Base-by-base conservation (phyloP, 768 basidiomycete genomes). In the Rhodotorula toruloides region DNA sequence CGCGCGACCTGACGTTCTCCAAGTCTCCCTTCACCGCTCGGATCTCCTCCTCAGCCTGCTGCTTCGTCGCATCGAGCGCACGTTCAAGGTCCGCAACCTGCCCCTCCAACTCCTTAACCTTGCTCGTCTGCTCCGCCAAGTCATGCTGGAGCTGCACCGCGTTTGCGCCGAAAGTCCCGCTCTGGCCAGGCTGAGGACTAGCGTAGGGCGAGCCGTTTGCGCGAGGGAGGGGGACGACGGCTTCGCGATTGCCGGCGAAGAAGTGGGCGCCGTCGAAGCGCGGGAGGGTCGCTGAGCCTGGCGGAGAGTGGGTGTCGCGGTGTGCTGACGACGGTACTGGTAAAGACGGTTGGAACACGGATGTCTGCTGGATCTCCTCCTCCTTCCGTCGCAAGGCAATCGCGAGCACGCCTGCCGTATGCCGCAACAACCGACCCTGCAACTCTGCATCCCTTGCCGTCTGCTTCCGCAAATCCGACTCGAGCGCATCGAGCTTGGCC, bases 261-360 rank as follows among this genome's bases (percentile, higher is more conserved):
- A 91, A 80, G 78, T 91, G 89, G 0, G 87, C 84, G 19, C 89
- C 89, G 59, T 89, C 88, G 75, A 92, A 92, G 44, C 84, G 84
- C 14, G 79, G 72, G 47, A 40, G 27, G 39, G 37, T 19, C 31
- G 43, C 43, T 27, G 55, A 53, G 4, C 52, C 52, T 21, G 22
- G 22, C 8, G 56, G 57, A 6, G 50, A 53, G 8, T 46, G 56
- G 4, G 56, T 54, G 40, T 49, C 58, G 40, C 16, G 46, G 3
- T 8, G 14, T 8, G 44, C 25, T 16, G 44, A n/a, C 44, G 3
- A 25, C 52, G 34, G 52, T 17, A 1, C 55, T 10, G 47, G 53
- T 9, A 34, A 46, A 21, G 48, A 47, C 0, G 17, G 49, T 5
- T n/a, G 49, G 4, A 36, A 17, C 9, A 8, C 19, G 3, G 44